Conservation (phyloP, 2,329 filamentous ascomycete genomes). For the Lasiodiplodia theobromae region DNA sequence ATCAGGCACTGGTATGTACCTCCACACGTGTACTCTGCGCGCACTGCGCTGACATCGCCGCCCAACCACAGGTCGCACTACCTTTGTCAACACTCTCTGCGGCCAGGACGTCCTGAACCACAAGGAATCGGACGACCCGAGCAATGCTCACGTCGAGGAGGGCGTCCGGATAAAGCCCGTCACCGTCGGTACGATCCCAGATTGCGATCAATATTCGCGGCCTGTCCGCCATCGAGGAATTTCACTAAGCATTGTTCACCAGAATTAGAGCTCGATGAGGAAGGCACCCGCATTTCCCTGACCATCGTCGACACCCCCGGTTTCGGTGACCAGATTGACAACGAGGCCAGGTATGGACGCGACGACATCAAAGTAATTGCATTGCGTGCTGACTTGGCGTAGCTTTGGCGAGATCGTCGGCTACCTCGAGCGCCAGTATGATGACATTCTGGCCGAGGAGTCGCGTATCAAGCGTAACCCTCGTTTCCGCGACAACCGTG, state of each 20-base stretch:
- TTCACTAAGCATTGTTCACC: conserved; percentile 35
- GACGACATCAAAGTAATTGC: conserved; percentile 14
- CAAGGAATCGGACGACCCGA: conserved; percentile 92
- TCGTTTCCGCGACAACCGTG: conserved; percentile 98
- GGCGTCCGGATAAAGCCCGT: conserved; percentile 98
- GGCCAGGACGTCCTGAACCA: conserved; percentile 88
- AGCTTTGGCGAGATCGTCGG: conserved; percentile 98
- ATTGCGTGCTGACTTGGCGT: conserved; percentile 20
- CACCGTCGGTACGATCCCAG: conserved; percentile 80
- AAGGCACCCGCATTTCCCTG: conserved; percentile 96
- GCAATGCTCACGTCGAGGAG: conserved; percentile 89
- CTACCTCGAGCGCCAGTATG: conserved; percentile 98
- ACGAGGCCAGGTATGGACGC: conserved; percentile 84
- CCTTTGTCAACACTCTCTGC: conserved; percentile 99
- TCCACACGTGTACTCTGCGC: conserved; percentile 4
- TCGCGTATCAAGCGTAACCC: conserved; percentile 99
- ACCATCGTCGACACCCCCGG: conserved; percentile 99
- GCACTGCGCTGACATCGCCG: conserved; percentile 11
- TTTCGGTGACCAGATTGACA: conserved; percentile 98
- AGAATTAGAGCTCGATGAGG: conserved; percentile 97
- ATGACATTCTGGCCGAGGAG: conserved; percentile 98
- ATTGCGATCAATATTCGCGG: background rate
- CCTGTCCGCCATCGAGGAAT: conserved; percentile 16
- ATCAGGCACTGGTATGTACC: conserved; percentile 87
- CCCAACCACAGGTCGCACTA: conserved; percentile 77